Percentiles rank a stretch among this genome's conserved stretches.
These are phyloP conservation scores for Physcomitrium patens DNA, from an alignment of 225 moss, liverwort and hornwort genomes.

Conservation along the genomic window DNA sequence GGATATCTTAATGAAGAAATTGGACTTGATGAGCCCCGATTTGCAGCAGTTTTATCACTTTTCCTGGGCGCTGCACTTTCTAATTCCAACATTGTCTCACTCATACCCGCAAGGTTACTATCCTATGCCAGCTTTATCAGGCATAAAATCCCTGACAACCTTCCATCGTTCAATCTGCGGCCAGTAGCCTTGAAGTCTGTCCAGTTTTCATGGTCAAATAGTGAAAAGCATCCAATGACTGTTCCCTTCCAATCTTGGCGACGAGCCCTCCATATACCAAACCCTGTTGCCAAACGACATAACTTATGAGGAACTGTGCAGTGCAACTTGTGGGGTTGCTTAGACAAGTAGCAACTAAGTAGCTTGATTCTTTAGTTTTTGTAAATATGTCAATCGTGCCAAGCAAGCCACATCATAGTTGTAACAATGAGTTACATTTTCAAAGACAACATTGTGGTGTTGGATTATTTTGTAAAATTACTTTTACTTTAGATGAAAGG, in stretches of 20 bases:
- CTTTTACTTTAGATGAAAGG: no score
- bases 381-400: conserved; percentile 5
- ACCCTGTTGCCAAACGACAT: conserved; percentile 18
- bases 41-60: conserved; percentile 72
- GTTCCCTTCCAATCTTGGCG: conserved; percentile 17
- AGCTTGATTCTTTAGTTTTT: neutral
- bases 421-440: neutral
- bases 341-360: conserved; percentile 16
- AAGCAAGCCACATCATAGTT: conserved; percentile 16
- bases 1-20: conserved; percentile 66
- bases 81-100: conserved; percentile 65
- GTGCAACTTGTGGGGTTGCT: neutral
- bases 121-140: conserved; percentile 56
- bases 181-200: conserved; percentile 64
- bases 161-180: conserved; percentile 56
- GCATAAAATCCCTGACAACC: conserved; percentile 62
- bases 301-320: neutral
- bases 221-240: conserved; percentile 12
- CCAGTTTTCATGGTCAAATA: conserved; percentile 67
- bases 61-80: conserved; percentile 72
- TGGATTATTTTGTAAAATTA: no score
- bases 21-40: conserved; percentile 89
- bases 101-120: conserved; percentile 71
- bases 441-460: no score
- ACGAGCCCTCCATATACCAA: conserved; percentile 2